Percentiles rank a stretch among this genome's conserved stretches.
phyloP scores from a whole-genome alignment of 352 stramenopile genomes.

The Phytophthora melonis region DNA sequence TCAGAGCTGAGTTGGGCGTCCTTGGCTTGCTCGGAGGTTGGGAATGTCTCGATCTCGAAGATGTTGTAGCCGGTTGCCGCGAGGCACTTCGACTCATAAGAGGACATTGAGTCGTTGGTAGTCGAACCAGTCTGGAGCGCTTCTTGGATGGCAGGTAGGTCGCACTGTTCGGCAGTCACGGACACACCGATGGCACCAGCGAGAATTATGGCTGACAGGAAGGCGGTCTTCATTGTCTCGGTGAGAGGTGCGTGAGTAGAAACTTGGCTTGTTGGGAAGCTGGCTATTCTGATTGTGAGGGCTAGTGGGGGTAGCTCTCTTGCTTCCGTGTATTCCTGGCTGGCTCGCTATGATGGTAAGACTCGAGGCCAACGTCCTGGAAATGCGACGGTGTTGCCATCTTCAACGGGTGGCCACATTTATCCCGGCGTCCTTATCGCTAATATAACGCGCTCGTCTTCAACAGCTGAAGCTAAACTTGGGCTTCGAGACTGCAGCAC shows the following conservation, averaged over 20 bases:
- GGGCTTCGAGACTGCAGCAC: neutral
- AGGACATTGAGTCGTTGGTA: no score
- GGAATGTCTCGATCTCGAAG: constrained; percentile 52
- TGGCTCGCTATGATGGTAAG: neutral
- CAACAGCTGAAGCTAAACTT: neutral
- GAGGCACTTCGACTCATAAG: no score
- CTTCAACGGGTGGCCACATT: neutral
- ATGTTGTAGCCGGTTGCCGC: no score
- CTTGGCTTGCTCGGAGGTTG: constrained; percentile 12
- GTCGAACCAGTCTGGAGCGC: no score
- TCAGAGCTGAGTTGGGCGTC: no score
- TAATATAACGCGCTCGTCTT: neutral
- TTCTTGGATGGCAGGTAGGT: no score
- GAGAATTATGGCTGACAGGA: constrained; percentile 25
- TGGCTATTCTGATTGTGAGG: constrained; percentile 20
- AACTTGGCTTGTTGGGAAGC: constrained; percentile 7
- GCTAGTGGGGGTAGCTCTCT: neutral
- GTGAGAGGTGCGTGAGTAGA: neutral
- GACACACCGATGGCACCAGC: constrained; percentile 10
- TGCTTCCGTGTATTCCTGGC: constrained; percentile 14
- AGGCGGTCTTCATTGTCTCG: constrained; percentile 37
- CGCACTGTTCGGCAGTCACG: no score
- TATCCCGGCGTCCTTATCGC: neutral
- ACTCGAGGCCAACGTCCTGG: neutral
- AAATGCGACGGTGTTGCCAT: neutral